These are phyloP conservation scores for Perilla frutescens DNA, from an alignment of 257 asterid species.

Conservation along the genomic window DNA sequence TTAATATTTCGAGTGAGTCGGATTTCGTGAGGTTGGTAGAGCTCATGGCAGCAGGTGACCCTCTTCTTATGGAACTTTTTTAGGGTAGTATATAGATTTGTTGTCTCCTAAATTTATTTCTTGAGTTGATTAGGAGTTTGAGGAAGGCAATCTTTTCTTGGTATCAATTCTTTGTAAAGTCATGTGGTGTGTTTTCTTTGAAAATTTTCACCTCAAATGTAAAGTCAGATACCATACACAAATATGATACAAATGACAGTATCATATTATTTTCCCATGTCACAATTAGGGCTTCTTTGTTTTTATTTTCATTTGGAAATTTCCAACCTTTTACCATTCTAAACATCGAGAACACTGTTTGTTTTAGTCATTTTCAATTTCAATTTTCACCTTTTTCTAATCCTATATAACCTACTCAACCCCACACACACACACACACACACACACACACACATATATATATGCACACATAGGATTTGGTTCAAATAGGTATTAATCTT, in stretches of 20 bases:
- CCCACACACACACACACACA: too few relatives aligned
- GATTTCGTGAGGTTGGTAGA: slow-evolving; percentile 36
- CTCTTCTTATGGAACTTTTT: slow-evolving; percentile 44
- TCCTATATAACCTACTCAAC: too few relatives aligned
- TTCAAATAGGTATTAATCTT: too few relatives aligned
- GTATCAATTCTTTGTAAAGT: not conserved
- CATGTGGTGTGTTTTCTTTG: not conserved
- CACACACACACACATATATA: too few relatives aligned
- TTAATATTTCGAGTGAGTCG: slow-evolving; percentile 32
- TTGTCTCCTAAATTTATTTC: not conserved
- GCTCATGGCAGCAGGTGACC: slow-evolving; percentile 43
- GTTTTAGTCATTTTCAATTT: too few relatives aligned
- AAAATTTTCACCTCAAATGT: not conserved
- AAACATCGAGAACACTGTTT: too few relatives aligned
- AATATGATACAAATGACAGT: not conserved
- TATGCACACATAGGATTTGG: too few relatives aligned
- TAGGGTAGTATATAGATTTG: slow-evolving; percentile 1
- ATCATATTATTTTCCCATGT: not conserved
- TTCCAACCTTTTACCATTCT: too few relatives aligned
- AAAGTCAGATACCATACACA: too few relatives aligned
- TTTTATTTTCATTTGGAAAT: too few relatives aligned
- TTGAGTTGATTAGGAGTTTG: not conserved
- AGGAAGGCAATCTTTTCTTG: not conserved
- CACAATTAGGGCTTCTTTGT: too few relatives aligned
- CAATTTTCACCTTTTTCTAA: too few relatives aligned